Evolutionary conservation across 2,329 filamentous ascomycete species (phyloP), one percentile per base, ranked within the genome.

Genomic region (Grosmannia huntii): DNA sequence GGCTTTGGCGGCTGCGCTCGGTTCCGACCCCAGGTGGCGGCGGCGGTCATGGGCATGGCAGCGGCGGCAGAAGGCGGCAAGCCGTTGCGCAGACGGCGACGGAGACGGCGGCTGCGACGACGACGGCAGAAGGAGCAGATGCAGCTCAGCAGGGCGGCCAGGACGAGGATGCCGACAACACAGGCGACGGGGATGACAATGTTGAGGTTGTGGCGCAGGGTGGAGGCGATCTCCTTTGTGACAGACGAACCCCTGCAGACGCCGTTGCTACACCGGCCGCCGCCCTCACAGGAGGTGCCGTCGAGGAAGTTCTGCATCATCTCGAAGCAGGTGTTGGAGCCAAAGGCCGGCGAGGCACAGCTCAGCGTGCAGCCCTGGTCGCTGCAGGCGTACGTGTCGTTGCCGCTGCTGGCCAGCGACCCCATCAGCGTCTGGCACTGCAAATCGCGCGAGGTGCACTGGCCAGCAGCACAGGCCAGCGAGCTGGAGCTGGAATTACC

Each of bases 271-370:
- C 94, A 99, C 59, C 75, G 78, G 7, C 94, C 94, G 57, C 89
- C 89, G 21, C 86, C 87, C 56, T 83, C 79, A 68, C 94, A 99
- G 1, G 81, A 75, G 1, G 94, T 97, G 21, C 94, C 94, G 68
- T 99, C 94, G 33, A 97, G 76, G 72, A 95, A 97, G 72, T 95
- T 94, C 69, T 96, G 90, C 68, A 89, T 85, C 73, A 95, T 81
- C 25, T 80, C 80, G 60, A 87, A 85, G 71, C 90, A 96, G 9
- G 79, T 76, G 59, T 81, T 80, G 6, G 74, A 62, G 9, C 82
- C 82, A 59, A 91, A 85, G 59, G 82, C 75, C 5, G 89, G 83
- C 27, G 85, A 86, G 3, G 80, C 78, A 70, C 94, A 99, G 54
- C 84, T 84, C 55, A 97, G 75, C 62, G 81, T 77, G 72, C 94